Conservation (phyloP, 768 basidiomycete species). For the Mycena amicta region DNA sequence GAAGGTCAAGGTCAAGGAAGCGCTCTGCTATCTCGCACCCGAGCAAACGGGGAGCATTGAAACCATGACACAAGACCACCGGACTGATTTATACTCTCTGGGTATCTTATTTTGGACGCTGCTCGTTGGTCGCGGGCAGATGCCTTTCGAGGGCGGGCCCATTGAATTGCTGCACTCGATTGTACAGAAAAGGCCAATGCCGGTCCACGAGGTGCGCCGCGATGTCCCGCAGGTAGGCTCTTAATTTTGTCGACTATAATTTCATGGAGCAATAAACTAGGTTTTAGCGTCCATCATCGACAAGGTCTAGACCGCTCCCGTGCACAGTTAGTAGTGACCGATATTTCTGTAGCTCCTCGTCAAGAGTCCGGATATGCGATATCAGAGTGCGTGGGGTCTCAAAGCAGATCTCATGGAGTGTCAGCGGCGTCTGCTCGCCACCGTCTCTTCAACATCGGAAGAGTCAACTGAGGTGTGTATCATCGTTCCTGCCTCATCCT, state of each 20-base stretch:
- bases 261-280: background rate
- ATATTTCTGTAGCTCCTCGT: conserved; percentile 51
- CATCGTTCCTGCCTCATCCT: background rate
- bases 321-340: background rate
- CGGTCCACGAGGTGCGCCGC: conserved; percentile 72
- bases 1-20: conserved; percentile 74
- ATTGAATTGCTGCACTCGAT: conserved; percentile 71
- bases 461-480: conserved; percentile 56
- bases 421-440: conserved; percentile 61
- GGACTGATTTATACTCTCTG: conserved; percentile 75
- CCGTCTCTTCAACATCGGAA: conserved; percentile 58
- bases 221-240: conserved; percentile 66
- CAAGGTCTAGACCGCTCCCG: conserved; percentile 43
- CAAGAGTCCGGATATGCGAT: conserved; percentile 68
- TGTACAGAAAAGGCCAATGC: conserved; percentile 73
- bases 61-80: conserved; percentile 69
- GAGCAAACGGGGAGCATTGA: conserved; percentile 78
- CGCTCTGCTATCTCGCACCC: conserved; percentile 73
- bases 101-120: conserved; percentile 77
- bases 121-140: conserved; percentile 67
- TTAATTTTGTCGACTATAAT: background rate
- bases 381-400: conserved; percentile 72
- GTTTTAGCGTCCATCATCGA: conserved; percentile 65
- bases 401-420: conserved; percentile 70
- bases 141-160: conserved; percentile 62